phyloP scores from a whole-genome alignment of 768 basidiomycete species.

The Tricholoma sp. region DNA sequence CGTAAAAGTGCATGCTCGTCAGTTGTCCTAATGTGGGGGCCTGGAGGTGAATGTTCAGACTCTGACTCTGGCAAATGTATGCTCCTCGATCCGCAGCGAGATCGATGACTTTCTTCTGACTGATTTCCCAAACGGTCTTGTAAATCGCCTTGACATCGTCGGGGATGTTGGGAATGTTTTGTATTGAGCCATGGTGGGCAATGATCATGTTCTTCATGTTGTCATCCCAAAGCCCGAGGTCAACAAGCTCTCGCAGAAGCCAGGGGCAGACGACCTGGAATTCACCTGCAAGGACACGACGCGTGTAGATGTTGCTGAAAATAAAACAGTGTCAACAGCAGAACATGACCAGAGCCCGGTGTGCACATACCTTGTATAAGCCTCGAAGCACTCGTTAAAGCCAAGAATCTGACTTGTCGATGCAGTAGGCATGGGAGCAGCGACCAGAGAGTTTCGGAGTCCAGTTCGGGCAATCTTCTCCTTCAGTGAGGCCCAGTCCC shows the following conservation, averaged over 20 bases:
- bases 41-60: constrained; percentile 89
- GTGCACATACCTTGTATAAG: constrained; percentile 79
- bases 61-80: constrained; percentile 95
- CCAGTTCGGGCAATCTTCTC: constrained; percentile 79
- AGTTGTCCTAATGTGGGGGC: constrained; percentile 88
- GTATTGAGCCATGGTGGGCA: constrained; percentile 86
- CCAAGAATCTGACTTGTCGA: constrained; percentile 98
- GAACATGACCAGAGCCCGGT: not conserved
- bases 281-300: constrained; percentile 98
- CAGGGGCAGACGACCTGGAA: constrained; percentile 99
- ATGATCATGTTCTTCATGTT: constrained; percentile 99
- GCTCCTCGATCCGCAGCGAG: constrained; percentile 98
- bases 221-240: constrained; percentile 93
- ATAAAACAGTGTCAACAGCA: constrained; percentile 9
- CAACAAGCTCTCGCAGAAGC: constrained; percentile 97
- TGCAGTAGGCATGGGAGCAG: constrained; percentile 99
- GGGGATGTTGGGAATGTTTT: constrained; percentile 85
- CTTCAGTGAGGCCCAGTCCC: constrained; percentile 93
- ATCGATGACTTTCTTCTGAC: constrained; percentile 97
- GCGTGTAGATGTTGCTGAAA: constrained; percentile 92
- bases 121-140: constrained; percentile 99
- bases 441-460: constrained; percentile 82
- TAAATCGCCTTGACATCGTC: constrained; percentile 94
- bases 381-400: constrained; percentile 98
- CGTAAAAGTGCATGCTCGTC: constrained; percentile 97